These are phyloP conservation scores for Geosmithia morbida DNA, from an alignment of 2,329 filamentous ascomycete species.

Conservation along the genomic window DNA sequence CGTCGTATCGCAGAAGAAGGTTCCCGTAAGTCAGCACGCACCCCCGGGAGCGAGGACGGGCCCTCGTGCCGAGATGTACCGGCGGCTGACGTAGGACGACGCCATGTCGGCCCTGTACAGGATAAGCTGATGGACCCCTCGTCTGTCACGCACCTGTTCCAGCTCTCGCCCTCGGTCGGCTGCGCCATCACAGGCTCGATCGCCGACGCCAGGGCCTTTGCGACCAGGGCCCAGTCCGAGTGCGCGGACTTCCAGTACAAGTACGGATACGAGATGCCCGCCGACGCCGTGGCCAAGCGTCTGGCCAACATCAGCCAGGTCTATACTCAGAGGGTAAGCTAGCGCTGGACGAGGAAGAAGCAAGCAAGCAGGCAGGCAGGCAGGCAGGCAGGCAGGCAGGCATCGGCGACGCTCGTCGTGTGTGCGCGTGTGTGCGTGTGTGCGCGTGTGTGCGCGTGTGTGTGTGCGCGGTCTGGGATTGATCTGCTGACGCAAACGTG, in stretches of 20 bases:
- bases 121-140: conserved; percentile 98
- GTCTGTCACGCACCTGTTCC: conserved; percentile 96
- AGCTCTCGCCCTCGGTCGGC: conserved; percentile 87
- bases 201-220: conserved; percentile 86
- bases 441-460: no score
- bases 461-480: background rate
- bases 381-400: no score
- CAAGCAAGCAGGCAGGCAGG: no score
- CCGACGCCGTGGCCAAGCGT: conserved; percentile 89
- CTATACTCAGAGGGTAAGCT: conserved; percentile 80
- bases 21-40: conserved; percentile 82
- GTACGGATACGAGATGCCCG: conserved; percentile 98
- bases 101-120: conserved; percentile 29
- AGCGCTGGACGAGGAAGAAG: no score
- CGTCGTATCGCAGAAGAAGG: conserved; percentile 97
- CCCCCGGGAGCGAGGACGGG: no score
- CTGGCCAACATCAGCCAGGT: conserved; percentile 99
- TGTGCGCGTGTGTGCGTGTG: no score
- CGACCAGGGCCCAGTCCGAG: conserved; percentile 85
- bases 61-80: no score
- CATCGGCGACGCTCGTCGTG: no score
- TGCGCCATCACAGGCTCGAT: conserved; percentile 99
- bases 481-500: conserved; percentile 8
- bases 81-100: background rate
- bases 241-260: conserved; percentile 98